Evolutionary conservation across 257 asterid genomes (phyloP).

Genomic region (Nicotiana benthamiana): DNA sequence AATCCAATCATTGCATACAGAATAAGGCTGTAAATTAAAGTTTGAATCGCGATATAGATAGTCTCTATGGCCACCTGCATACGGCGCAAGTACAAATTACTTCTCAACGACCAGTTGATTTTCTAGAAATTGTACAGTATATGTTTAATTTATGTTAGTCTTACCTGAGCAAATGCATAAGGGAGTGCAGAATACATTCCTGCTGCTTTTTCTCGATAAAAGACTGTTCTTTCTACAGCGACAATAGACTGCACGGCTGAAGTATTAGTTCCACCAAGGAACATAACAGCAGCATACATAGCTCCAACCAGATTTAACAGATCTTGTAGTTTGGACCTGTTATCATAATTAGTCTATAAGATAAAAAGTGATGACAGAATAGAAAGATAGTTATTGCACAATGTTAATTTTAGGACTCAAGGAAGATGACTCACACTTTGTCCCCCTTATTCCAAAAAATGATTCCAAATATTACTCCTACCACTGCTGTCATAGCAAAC

Average conservation of each 20-base stretch:
- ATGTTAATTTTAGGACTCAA: neutral
- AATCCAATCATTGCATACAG: slow-evolving; percentile 87
- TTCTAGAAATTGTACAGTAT: neutral
- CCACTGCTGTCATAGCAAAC: slow-evolving; percentile 50
- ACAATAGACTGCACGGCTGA: slow-evolving; percentile 71
- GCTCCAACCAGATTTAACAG: slow-evolving; percentile 62
- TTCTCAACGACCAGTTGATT: neutral
- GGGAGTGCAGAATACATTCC: slow-evolving; percentile 80
- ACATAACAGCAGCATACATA: slow-evolving; percentile 71
- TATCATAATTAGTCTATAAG: neutral
- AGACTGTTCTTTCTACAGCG: slow-evolving; percentile 72
- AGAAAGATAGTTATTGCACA: neutral
- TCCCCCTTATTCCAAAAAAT: slow-evolving; percentile 66
- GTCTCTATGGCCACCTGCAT: slow-evolving; percentile 65
- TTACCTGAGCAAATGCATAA: slow-evolving; percentile 63
- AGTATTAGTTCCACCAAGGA: slow-evolving; percentile 78
- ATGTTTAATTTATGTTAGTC: neutral
- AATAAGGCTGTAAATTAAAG: slow-evolving; percentile 55
- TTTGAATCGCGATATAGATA: slow-evolving; percentile 47
- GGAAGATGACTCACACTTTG: slow-evolving; percentile 36
- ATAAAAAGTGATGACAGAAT: neutral
- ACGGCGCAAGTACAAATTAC: neutral
- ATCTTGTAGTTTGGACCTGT: slow-evolving; percentile 68
- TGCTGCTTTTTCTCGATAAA: slow-evolving; percentile 81
- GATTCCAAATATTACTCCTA: slow-evolving; percentile 64